Percentiles rank a stretch among this genome's conserved stretches.
Conservation (phyloP, 306 rosid species). For the Comarum palustre region DNA sequence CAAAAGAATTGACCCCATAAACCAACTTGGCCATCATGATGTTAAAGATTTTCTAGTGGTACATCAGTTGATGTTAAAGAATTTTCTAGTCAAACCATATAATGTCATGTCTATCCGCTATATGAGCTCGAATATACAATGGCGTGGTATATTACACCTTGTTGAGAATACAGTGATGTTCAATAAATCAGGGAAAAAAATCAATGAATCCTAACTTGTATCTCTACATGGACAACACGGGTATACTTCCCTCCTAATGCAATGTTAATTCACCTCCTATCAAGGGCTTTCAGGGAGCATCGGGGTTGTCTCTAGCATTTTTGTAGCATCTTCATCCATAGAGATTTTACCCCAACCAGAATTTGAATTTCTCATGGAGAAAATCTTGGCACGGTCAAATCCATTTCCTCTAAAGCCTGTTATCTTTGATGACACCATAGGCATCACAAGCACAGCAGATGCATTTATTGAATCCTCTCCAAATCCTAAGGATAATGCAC, state of each 20-base stretch:
- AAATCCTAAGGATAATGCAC: constrained; percentile 67
- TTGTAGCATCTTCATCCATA: constrained; percentile 55
- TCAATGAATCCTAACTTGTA: constrained; percentile 18
- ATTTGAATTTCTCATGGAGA: constrained; percentile 61
- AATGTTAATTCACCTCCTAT: constrained; percentile 25
- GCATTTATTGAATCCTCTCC: constrained; percentile 92
- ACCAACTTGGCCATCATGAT: too few relatives aligned
- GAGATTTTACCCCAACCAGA: constrained; percentile 59
- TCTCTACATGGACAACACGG: constrained; percentile 1
- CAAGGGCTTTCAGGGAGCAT: constrained; percentile 40
- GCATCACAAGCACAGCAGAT: constrained; percentile 92
- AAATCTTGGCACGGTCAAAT: constrained; percentile 56
- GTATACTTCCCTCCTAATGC: constrained; percentile 10
- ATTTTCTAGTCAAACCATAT: background rate
- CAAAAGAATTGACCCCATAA: too few relatives aligned
- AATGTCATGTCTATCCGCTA: constrained; percentile 9
- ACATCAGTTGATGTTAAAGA: background rate
- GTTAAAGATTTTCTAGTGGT: too few relatives aligned
- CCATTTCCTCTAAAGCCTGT: constrained; percentile 87
- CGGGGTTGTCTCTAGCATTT: constrained; percentile 41
- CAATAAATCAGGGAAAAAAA: background rate
- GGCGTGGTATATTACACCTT: background rate
- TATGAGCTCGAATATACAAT: constrained; percentile 22
- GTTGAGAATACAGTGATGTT: constrained; percentile 9
- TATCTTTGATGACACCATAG: constrained; percentile 92